Base-by-base conservation (phyloP, 768 basidiomycete species). In the Boletellus ananiceps region DNA sequence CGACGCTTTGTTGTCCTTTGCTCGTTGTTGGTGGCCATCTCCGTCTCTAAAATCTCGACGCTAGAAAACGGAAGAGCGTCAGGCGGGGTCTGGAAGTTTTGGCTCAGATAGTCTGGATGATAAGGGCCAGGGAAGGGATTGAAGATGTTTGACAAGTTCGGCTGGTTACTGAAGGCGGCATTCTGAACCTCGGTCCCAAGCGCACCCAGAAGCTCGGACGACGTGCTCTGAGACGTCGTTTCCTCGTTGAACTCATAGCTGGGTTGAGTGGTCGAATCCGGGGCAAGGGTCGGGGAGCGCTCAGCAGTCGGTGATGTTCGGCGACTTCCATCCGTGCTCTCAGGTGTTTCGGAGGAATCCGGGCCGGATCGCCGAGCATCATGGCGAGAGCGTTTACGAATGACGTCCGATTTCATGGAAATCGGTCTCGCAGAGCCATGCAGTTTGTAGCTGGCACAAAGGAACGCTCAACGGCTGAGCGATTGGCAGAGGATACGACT, bases 361-460 rank as follows among this genome's bases (percentile, higher is more conserved):
- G 70, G 71, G 14, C 77, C 77, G 46, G 71, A 57, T 16, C 84
- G 79, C 32, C 86, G 80, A 18, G 85, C 83, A 51, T 91, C 88
- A 57, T 90, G 88, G 1, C 89, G 75, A 2, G 89, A 88, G 35
- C 90, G 83, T 63, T 92, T 92, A 52, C 89, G 86, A 56, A 93
- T 89, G 32, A 91, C 83, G 55, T 93, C 90, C 4, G 88, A 90
- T 65, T 92, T 92, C 89, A 93, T 92, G 8, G 86, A 88, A 52
- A 91, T 88, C 2, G 90, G 90, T 21, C 90, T 83, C 2, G 86
- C 83, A 16, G 88, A 84, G 15, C 90, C 89, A 64, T 92, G 88
- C 2, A 92, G 72, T 65, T 92, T 92, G 70, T 88, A 88, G 61
- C 78, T 80, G 45, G 21, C 34, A 49, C 31, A 6, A 8, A 18